Percentiles rank a stretch among this genome's conserved stretches.
phyloP scores from a whole-genome alignment of 2,329 filamentous ascomycete genomes.

The Geosmithia flava region DNA sequence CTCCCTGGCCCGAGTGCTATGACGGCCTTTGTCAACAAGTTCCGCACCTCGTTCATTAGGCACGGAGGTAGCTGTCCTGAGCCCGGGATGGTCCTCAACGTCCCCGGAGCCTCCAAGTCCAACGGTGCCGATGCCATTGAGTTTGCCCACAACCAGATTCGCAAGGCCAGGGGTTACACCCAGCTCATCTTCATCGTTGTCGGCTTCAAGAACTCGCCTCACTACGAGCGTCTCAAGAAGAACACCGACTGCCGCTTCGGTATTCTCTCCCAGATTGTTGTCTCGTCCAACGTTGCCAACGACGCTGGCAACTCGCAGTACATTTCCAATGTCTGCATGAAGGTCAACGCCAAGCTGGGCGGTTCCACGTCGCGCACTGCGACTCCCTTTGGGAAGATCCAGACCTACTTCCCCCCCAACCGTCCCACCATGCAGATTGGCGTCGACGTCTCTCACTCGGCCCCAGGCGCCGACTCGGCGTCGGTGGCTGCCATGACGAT shows the following conservation, averaged over 20 bases:
- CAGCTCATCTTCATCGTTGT: conserved; percentile 75
- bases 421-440: conserved; percentile 73
- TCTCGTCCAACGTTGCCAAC: not conserved
- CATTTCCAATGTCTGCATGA: conserved; percentile 89
- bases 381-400: conserved; percentile 16
- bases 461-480: conserved; percentile 50
- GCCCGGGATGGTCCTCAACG: conserved; percentile 20
- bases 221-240: conserved; percentile 83
- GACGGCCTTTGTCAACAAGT: conserved; percentile 22
- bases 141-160: conserved; percentile 32
- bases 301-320: conserved; percentile 57
- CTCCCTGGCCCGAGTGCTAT: conserved; percentile 22
- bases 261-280: conserved; percentile 69
- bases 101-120: conserved; percentile 18
- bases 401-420: conserved; percentile 21
- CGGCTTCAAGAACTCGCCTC: conserved; percentile 53
- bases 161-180: conserved; percentile 41
- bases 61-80: conserved; percentile 34
- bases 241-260: conserved; percentile 75
- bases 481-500: conserved; percentile 85
- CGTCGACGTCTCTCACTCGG: conserved; percentile 78
- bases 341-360: conserved; percentile 91
- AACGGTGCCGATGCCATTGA: conserved; percentile 38
- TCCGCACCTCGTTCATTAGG: conserved; percentile 29
- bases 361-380: conserved; percentile 52